Percentiles rank a stretch among this genome's conserved stretches.
Evolutionary conservation across 225 moss, liverwort and hornwort genomes (phyloP).

Genomic region (Bryoerythrophyllum caledonicum): DNA sequence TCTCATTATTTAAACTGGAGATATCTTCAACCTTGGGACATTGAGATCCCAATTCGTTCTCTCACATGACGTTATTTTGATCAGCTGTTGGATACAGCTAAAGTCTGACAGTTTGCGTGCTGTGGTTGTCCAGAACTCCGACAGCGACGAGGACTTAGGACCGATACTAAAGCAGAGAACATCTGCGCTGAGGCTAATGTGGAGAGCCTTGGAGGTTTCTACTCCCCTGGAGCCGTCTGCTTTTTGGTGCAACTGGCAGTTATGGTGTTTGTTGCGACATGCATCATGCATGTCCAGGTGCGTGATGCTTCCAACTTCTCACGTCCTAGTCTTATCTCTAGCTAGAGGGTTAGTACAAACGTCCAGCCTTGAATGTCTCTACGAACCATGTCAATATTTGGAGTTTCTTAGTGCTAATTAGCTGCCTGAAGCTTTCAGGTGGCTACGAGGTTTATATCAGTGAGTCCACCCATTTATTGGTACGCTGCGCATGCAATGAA

Average conservation of each 20-base stretch:
- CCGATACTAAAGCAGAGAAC: constrained; percentile 10
- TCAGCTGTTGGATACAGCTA: no score
- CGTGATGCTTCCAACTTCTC: constrained; percentile 13
- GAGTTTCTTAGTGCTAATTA: neutral
- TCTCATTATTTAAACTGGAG: neutral
- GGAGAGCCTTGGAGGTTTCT: constrained; percentile 39
- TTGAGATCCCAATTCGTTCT: no score
- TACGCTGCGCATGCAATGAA: constrained; percentile 64
- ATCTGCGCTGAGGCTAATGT: constrained; percentile 8
- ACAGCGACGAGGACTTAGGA: constrained; percentile 38
- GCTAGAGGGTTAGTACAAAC: neutral
- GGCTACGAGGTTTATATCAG: constrained; percentile 85
- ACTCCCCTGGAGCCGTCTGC: constrained; percentile 55
- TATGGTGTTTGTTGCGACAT: constrained; percentile 55
- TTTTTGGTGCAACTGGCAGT: constrained; percentile 65
- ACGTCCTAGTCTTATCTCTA: neutral
- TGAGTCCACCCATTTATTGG: constrained; percentile 90
- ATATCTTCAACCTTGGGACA: no score
- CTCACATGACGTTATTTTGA: no score
- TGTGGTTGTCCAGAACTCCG: constrained; percentile 39
- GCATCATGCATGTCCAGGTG: constrained; percentile 64
- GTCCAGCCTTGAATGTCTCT: constrained; percentile 3
- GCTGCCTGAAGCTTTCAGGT: constrained; percentile 46
- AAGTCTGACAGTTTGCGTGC: neutral
- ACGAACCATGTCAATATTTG: neutral